These are phyloP conservation scores for Pueraria montana DNA, from an alignment of 306 rosid species.

Conservation along the genomic window DNA sequence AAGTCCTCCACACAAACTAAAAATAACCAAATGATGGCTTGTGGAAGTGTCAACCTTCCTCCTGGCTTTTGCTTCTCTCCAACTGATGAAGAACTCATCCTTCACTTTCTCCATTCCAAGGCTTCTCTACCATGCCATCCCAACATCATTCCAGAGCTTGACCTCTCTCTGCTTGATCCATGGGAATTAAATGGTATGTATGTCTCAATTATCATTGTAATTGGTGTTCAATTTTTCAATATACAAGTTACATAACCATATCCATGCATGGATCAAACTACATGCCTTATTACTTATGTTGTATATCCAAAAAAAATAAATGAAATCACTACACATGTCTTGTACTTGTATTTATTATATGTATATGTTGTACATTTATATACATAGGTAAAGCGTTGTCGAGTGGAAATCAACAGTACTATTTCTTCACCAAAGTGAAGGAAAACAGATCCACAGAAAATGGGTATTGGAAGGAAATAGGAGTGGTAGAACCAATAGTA, in stretches of 20 bases:
- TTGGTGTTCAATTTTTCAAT: slow-evolving; percentile 17
- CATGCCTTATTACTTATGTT: not conserved
- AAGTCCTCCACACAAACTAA: not conserved
- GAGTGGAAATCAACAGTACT: slow-evolving; percentile 55
- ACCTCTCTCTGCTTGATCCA: slow-evolving; percentile 54
- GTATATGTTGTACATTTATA: not conserved
- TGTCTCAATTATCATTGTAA: not conserved
- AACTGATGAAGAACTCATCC: slow-evolving; percentile 65
- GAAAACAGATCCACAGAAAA: slow-evolving; percentile 52
- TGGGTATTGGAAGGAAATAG: slow-evolving; percentile 66
- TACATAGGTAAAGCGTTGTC: slow-evolving; percentile 58
- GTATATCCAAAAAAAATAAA: not conserved
- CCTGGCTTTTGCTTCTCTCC: slow-evolving; percentile 69
- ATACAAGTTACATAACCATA: not conserved
- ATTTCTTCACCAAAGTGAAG: slow-evolving; percentile 57
- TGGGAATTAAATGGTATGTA: slow-evolving; percentile 58
- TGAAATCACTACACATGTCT: not conserved
- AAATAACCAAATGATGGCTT: slow-evolving; percentile 32
- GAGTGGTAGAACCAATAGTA: slow-evolving; percentile 46
- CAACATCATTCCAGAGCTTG: slow-evolving; percentile 62
- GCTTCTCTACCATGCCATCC: slow-evolving; percentile 56
- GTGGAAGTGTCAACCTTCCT: slow-evolving; percentile 57
- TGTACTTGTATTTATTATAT: not conserved
- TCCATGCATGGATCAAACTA: slow-evolving; percentile 39
- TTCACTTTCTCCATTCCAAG: slow-evolving; percentile 61